These are phyloP conservation scores for Fusarium redolens DNA, from an alignment of 2,329 filamentous ascomycete species.

Conservation along the genomic window DNA sequence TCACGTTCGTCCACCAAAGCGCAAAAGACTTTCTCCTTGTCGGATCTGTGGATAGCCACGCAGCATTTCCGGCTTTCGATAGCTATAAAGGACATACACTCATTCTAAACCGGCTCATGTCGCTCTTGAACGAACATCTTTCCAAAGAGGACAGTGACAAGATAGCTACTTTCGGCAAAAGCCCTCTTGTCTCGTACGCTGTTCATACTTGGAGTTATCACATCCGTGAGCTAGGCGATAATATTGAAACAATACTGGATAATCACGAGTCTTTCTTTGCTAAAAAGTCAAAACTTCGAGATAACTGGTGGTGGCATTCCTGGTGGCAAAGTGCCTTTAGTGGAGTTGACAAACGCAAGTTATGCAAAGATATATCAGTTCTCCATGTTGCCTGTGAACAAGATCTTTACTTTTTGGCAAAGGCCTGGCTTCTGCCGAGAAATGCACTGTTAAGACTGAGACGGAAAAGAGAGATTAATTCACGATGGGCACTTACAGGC, in stretches of 20 bases:
- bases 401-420: background rate
- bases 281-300: background rate
- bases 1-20: conserved; percentile 13
- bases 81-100: background rate
- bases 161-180: background rate
- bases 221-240: background rate
- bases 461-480: background rate
- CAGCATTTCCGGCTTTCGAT: accelerated
- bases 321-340: background rate
- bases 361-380: background rate
- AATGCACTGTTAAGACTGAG: background rate
- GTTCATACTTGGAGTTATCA: background rate
- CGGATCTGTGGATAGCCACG: accelerated
- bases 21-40: conserved; percentile 1
- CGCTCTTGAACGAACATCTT: background rate
- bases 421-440: background rate
- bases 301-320: background rate
- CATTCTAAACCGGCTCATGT: background rate
- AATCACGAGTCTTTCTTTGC: background rate
- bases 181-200: background rate
- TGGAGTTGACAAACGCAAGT: too few relatives aligned
- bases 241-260: background rate
- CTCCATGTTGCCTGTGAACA: background rate
- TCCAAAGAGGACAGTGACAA: background rate
- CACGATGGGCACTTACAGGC: background rate